Base-by-base conservation (phyloP, 495 filamentous ascomycete species). In the Podospora australis region DNA sequence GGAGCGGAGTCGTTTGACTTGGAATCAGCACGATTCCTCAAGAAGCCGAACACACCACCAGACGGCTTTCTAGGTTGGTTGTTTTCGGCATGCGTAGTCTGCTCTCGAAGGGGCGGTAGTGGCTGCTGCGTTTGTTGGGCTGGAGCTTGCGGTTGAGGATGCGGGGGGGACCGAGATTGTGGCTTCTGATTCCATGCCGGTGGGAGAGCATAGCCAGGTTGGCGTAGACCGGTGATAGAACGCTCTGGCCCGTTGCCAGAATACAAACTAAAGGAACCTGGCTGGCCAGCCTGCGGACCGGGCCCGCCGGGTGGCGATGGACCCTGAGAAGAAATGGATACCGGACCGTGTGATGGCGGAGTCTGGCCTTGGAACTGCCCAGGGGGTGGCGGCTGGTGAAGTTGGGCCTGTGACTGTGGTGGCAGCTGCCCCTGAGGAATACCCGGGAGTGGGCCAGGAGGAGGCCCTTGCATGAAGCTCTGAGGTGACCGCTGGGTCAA, bases 31-130 rank as follows among this genome's bases (percentile, higher is more conserved):
- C 30, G 16, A 17, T 56, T 53, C 38, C 47, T 64, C 36, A 66
- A 50, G 20, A 62, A 56, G 4, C 63, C 61, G 8, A 66, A 58
- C 8, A 66, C n/a, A 8, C 60, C 63, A 20, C 54, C 50, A 13
- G 40, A 48, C 2, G 55, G 44, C 21, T 62, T 64, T 10, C 50
- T 48, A 3, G 21, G 43, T 28, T 50, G 43, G 3, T 49, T 54
- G 6, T 35, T 24, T 10, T 58, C 54, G 1, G 49, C 43, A 14
- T 30, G 21, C 2, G 43, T 29, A 13, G 29, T 30, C 26, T 50
- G 46, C 16, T 43, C n/a, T n/a, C n/a, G n/a, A n/a, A n/a, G n/a
- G n/a, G n/a, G n/a, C n/a, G n/a, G n/a, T n/a, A n/a, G 51, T 4
- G 39, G 32, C 10, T 17, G 51, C 39, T 38, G 24, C 22, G 32